A percentile compares a stretch with the other conserved stretches of the same genome.
Evolutionary conservation across 768 basidiomycete species (phyloP).

Genomic region (Leccinum arenicola): DNA sequence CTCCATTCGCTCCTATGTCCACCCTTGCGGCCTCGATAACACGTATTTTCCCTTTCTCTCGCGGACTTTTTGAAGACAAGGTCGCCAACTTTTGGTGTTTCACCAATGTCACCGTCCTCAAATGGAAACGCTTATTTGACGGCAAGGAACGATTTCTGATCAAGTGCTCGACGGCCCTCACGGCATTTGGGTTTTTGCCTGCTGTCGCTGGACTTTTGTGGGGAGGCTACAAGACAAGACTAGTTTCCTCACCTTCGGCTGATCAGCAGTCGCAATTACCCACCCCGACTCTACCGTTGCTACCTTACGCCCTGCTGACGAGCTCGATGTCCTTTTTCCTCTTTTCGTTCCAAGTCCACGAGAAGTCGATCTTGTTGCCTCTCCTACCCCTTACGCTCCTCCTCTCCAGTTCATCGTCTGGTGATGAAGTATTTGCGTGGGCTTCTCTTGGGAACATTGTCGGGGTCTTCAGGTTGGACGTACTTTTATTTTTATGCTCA

Average conservation of each 20-base stretch:
- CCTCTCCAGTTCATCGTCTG: slow-evolving; percentile 45
- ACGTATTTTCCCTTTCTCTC: slow-evolving; percentile 88
- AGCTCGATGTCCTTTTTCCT: slow-evolving; percentile 92
- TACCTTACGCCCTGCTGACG: slow-evolving; percentile 78
- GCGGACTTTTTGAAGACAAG: slow-evolving; percentile 93
- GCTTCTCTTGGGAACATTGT: slow-evolving; percentile 64
- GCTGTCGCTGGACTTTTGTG: slow-evolving; percentile 46
- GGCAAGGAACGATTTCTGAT: slow-evolving; percentile 52
- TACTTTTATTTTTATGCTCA: neutral
- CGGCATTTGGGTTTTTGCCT: slow-evolving; percentile 69
- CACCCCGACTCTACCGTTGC: slow-evolving; percentile 59
- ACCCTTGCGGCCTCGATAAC: slow-evolving; percentile 61
- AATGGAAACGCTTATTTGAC: slow-evolving; percentile 57
- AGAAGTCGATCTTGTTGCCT: slow-evolving; percentile 87
- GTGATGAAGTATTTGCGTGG: slow-evolving; percentile 30
- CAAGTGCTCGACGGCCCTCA: slow-evolving; percentile 63
- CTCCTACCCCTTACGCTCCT: slow-evolving; percentile 82
- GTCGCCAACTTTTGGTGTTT: slow-evolving; percentile 99
- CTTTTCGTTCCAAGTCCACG: slow-evolving; percentile 96
- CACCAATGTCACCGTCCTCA: slow-evolving; percentile 74
- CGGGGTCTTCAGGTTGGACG: slow-evolving; percentile 78
- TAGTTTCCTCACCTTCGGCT: neutral
- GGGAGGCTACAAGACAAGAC: slow-evolving; percentile 34
- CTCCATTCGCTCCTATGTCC: slow-evolving; percentile 53
- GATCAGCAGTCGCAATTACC: slow-evolving; percentile 20